Conservation (phyloP, 1,139 yeast genomes). For the Blastobotrys illinoisensis region DNA sequence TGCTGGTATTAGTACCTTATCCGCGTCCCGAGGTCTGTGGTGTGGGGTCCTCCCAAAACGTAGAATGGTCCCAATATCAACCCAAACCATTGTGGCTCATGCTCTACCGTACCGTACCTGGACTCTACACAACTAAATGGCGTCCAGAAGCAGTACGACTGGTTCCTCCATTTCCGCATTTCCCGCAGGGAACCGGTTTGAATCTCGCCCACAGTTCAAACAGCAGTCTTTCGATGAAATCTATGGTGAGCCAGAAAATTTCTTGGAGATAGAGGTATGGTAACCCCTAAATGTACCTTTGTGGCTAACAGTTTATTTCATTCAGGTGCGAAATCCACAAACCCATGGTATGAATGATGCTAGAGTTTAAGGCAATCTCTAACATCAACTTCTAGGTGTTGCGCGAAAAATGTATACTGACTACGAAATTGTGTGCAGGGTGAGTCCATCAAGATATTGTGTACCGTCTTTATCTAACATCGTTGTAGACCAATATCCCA, state of each 20-base stretch:
- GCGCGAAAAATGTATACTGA: conserved; percentile 77
- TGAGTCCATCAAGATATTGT: conserved; percentile 24
- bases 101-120: too few species aligned
- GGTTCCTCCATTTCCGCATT: conserved; percentile 21
- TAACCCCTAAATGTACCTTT: background rate
- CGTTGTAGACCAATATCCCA: conserved; percentile 52
- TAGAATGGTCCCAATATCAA: too few species aligned
- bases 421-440: conserved; percentile 80
- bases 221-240: conserved; percentile 73
- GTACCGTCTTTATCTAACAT: background rate
- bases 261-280: conserved; percentile 78
- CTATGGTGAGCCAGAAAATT: conserved; percentile 93
- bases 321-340: conserved; percentile 60
- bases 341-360: conserved; percentile 54
- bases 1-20: too few species aligned
- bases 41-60: too few species aligned
- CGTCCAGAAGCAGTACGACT: background rate
- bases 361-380: background rate
- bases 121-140: conserved; percentile 17
- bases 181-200: conserved; percentile 31
- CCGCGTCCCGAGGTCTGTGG: too few species aligned
- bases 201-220: conserved; percentile 40
- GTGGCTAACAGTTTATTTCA: background rate
- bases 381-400: conserved; percentile 21
- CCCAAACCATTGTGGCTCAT: too few species aligned